Evolutionary conservation across 345 rosid species (phyloP).

Genomic region (Citrus medica): DNA sequence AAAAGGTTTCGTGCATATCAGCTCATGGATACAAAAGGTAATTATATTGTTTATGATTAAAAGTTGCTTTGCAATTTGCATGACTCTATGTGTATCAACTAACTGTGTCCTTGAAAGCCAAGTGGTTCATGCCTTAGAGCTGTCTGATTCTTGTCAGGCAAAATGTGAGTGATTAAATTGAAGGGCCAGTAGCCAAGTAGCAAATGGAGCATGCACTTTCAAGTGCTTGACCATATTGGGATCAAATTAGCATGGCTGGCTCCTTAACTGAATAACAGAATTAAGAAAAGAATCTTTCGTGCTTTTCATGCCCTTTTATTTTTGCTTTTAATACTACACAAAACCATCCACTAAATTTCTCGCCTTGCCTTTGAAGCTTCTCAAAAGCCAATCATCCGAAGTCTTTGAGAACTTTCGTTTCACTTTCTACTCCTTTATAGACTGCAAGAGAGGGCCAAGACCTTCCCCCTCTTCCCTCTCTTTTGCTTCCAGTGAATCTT

Average conservation of each 20-base stretch:
- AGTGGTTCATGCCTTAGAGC: background rate
- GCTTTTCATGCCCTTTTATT: background rate
- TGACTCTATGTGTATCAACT: background rate
- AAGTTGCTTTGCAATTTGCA: background rate
- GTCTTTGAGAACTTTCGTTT: background rate
- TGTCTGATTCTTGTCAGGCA: background rate
- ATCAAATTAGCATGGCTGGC: background rate
- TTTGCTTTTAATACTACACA: background rate
- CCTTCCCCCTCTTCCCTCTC: constrained; percentile 7
- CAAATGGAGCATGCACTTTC: background rate
- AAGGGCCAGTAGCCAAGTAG: background rate
- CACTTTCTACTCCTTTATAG: constrained; percentile 6
- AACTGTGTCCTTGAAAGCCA: background rate
- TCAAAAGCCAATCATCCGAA: constrained; percentile 5
- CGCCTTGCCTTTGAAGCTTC: constrained; percentile 25
- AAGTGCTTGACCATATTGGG: background rate
- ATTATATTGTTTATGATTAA: background rate
- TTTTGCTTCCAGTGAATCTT: constrained; percentile 4
- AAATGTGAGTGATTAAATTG: background rate
- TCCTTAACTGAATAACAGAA: constrained; percentile 36
- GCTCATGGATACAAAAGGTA: background rate
- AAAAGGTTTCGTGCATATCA: background rate
- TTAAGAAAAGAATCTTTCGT: constrained; percentile 34
- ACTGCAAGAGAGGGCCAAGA: background rate
- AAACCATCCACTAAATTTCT: constrained; percentile 1